These are phyloP conservation scores for Cucurbita argyrosperma DNA, from an alignment of 306 rosid genomes.

Conservation along the genomic window DNA sequence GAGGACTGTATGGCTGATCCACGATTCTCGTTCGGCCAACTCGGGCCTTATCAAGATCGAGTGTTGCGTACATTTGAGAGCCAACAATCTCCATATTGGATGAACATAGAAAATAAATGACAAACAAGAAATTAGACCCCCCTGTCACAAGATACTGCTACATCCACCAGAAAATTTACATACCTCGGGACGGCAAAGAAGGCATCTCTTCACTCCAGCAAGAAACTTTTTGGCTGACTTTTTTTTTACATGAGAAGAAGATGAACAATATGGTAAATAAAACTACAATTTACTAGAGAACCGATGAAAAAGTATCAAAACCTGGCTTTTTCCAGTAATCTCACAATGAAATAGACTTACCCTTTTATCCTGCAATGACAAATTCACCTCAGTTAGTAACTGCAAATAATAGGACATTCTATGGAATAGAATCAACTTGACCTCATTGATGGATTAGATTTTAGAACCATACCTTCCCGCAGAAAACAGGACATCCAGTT, in stretches of 20 bases:
- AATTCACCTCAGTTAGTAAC: neutral
- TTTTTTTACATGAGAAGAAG: slow-evolving; percentile 11
- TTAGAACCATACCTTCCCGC: slow-evolving; percentile 24
- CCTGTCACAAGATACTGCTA: neutral
- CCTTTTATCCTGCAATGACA: slow-evolving; percentile 3
- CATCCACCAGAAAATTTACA: neutral
- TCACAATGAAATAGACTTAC: neutral
- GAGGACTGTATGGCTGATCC: slow-evolving; percentile 22
- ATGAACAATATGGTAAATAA: neutral
- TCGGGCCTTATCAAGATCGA: slow-evolving; percentile 65
- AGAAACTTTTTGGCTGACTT: slow-evolving; percentile 27
- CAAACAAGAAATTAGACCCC: neutral
- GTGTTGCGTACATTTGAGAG: slow-evolving; percentile 55
- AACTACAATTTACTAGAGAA: neutral
- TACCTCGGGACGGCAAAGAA: slow-evolving; percentile 62
- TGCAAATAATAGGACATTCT: neutral
- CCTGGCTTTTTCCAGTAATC: neutral
- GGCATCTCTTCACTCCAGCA: slow-evolving; percentile 42
- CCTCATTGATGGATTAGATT: neutral
- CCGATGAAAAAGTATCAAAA: neutral
- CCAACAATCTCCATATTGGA: slow-evolving; percentile 40
- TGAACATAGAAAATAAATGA: neutral
- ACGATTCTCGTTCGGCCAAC: slow-evolving; percentile 33
- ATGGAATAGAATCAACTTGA: neutral
- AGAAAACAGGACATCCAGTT: slow-evolving; percentile 19